Conservation (phyloP, 805 yeast genomes). For the Kluyveromyces nonfermentans region DNA sequence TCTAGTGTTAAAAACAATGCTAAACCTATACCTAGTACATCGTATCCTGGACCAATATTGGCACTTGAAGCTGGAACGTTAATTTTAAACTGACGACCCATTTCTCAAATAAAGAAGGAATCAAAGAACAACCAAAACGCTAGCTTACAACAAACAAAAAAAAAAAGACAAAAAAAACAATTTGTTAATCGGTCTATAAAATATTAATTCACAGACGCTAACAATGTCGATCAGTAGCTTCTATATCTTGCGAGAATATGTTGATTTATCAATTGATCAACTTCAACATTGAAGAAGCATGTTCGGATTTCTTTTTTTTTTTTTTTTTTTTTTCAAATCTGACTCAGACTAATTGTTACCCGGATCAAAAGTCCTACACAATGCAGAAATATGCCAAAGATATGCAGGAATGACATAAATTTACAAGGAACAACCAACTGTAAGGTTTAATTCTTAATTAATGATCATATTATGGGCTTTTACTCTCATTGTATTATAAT, state of each 20-base stretch:
- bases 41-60: slow-evolving; percentile 97
- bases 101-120: slow-evolving; percentile 7
- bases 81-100: slow-evolving; percentile 46
- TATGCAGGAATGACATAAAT: too few species aligned
- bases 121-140: background rate
- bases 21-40: slow-evolving; percentile 88
- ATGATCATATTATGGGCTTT: too few species aligned
- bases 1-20: slow-evolving; percentile 60
- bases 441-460: too few species aligned
- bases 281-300: background rate
- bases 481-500: too few species aligned
- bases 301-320: too few species aligned
- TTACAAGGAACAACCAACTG: too few species aligned
- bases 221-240: too few species aligned
- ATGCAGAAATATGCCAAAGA: too few species aligned
- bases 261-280: background rate
- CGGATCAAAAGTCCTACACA: background rate
- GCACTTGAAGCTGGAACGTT: slow-evolving; percentile 96
- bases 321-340: background rate
- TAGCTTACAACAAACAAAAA: too few species aligned
- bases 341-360: background rate
- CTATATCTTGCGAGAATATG: background rate
- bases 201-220: too few species aligned
- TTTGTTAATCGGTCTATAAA: too few species aligned
- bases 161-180: too few species aligned